These are phyloP conservation scores for Phytophthora crassamura DNA, from an alignment of 352 stramenopile genomes.

Conservation along the genomic window DNA sequence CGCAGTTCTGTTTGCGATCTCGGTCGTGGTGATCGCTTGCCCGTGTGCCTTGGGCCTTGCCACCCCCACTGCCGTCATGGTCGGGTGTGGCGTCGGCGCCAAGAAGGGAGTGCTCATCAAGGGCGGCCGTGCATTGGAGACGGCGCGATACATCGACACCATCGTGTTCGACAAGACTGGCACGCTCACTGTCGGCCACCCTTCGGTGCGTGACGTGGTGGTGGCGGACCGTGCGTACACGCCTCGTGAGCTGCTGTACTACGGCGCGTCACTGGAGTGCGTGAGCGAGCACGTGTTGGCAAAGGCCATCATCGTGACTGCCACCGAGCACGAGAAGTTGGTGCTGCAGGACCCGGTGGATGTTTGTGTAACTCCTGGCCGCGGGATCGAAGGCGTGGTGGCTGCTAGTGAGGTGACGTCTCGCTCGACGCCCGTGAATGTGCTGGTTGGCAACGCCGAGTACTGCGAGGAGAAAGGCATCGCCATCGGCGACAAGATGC, in stretches of 20 bases:
- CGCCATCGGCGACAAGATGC: slow-evolving; percentile 62
- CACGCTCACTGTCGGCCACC: slow-evolving; percentile 88
- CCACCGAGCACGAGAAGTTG: slow-evolving; percentile 80
- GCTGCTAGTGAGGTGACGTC: slow-evolving; percentile 26
- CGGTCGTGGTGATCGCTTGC: slow-evolving; percentile 90
- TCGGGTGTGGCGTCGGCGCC: slow-evolving; percentile 86
- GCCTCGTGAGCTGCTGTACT: slow-evolving; percentile 79
- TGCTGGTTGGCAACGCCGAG: slow-evolving; percentile 82
- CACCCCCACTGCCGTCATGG: slow-evolving; percentile 89
- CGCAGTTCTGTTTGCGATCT: slow-evolving; percentile 86
- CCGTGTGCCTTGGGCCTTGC: slow-evolving; percentile 86
- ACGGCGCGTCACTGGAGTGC: slow-evolving; percentile 78
- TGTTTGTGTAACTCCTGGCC: slow-evolving; percentile 79
- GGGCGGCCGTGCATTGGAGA: slow-evolving; percentile 81
- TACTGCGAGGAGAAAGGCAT: slow-evolving; percentile 86
- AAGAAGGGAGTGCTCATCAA: slow-evolving; percentile 92
- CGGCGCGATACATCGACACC: slow-evolving; percentile 83
- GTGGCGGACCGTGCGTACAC: slow-evolving; percentile 70
- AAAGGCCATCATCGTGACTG: slow-evolving; percentile 84
- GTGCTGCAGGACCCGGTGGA: slow-evolving; percentile 71
- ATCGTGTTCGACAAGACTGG: slow-evolving; percentile 96
- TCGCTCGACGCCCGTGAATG: slow-evolving; percentile 35
- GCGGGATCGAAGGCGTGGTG: slow-evolving; percentile 80
- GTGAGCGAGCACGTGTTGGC: slow-evolving; percentile 88
- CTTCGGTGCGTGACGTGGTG: slow-evolving; percentile 83